Conservation (phyloP, 2,329 filamentous ascomycete species). For the Arthroderma sp. region DNA sequence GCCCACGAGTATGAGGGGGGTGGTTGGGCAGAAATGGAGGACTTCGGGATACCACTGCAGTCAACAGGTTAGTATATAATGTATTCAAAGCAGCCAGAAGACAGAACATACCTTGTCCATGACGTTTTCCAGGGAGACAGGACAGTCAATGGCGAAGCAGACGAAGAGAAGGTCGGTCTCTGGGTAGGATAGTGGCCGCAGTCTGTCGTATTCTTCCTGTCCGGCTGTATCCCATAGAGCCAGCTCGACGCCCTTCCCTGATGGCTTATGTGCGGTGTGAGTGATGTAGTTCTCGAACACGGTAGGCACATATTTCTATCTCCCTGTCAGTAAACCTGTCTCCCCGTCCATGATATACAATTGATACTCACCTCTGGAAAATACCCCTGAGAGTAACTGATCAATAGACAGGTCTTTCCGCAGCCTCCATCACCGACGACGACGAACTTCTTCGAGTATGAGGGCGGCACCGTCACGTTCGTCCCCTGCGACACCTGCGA, state of each 20-base stretch:
- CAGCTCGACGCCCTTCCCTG: conserved; percentile 89
- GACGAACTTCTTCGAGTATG: conserved; percentile 98
- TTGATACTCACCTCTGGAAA: conserved; percentile 72
- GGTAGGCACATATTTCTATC: conserved; percentile 96
- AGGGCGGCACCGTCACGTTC: conserved; percentile 73
- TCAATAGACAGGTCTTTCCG: conserved; percentile 95
- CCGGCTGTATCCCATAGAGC: conserved; percentile 97
- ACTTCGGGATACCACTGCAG: conserved; percentile 95
- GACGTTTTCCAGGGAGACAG: conserved; percentile 94
- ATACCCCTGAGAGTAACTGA: conserved; percentile 97
- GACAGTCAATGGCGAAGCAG: conserved; percentile 98
- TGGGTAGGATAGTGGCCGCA: conserved; percentile 90
- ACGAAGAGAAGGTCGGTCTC: conserved; percentile 97
- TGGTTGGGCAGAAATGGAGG: conserved; percentile 96
- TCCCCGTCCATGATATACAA: background rate
- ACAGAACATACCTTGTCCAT: conserved; percentile 73
- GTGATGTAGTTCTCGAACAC: conserved; percentile 99
- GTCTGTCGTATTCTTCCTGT: conserved; percentile 94
- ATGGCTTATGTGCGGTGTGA: conserved; percentile 74
- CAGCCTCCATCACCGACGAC: conserved; percentile 97
- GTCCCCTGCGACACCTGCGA: conserved; percentile 52
- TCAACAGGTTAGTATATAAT: conserved; percentile 7
- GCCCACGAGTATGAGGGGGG: conserved; percentile 85
- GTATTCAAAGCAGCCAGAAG: background rate
- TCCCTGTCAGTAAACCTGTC: background rate